Conservation (phyloP, 139 green algal species). For the Chlamydomonas eustigma region DNA sequence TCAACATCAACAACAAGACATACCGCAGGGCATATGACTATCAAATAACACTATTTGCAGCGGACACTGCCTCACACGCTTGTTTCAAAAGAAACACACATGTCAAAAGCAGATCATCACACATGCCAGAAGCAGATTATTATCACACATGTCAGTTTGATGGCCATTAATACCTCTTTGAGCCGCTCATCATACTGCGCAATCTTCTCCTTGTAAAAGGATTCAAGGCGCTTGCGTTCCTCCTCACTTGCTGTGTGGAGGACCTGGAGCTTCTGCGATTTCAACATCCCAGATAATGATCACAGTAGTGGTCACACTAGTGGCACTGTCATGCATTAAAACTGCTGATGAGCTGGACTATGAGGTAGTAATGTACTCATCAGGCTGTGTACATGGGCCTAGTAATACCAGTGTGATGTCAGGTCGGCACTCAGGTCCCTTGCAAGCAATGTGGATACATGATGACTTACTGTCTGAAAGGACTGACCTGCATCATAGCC, state of each 20-base stretch:
- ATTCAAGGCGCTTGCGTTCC: constrained; percentile 57
- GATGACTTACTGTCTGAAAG: too few relatives aligned
- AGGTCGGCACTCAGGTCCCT: too few relatives aligned
- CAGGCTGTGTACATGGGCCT: neutral
- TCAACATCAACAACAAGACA: too few relatives aligned
- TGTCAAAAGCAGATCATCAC: too few relatives aligned
- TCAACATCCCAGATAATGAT: too few relatives aligned
- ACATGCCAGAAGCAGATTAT: too few relatives aligned
- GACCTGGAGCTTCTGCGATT: constrained; percentile 52
- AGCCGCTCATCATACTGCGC: constrained; percentile 34
- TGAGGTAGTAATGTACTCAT: too few relatives aligned
- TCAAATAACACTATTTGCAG: neutral
- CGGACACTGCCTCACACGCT: neutral
- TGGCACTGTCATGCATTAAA: too few relatives aligned
- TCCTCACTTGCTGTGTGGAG: constrained; percentile 49
- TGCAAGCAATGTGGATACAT: too few relatives aligned
- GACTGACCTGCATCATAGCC: constrained; percentile 36
- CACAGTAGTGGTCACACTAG: too few relatives aligned
- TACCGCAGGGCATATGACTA: neutral
- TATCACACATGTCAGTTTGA: too few relatives aligned
- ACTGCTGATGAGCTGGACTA: too few relatives aligned
- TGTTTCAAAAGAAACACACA: neutral
- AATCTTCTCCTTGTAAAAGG: constrained; percentile 49
- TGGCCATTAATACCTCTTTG: constrained; percentile 29
- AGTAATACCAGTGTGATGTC: neutral